Base-by-base conservation (phyloP, 352 stramenopile species). In the Pythium diclinum region DNA sequence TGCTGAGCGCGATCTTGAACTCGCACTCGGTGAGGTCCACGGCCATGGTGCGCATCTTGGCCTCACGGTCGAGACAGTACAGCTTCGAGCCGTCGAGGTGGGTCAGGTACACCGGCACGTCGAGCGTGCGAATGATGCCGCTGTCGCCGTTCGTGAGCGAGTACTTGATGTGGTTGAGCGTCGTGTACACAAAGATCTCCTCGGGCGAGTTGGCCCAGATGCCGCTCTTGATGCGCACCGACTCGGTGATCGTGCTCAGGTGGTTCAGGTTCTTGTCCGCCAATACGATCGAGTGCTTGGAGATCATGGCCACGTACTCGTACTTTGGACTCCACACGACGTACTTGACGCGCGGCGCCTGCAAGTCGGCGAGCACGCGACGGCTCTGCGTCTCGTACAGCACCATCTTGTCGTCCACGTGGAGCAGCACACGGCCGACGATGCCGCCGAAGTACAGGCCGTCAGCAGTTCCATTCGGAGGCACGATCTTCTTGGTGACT, bases 11-110 rank as follows among this genome's bases (percentile, higher is more conserved):
- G 63, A 99, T 90, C 88, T 99, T 99, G 81, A 99, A 99, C 56
- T 98, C 86, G 58, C 96, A 98, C 85, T 99, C 98, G 1, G 98
- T 99, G 17, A 98, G 92, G 68, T 99, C 97, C 56, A 99, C 97
- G 32, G 91, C 90, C 71, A 99, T 91, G 19, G 95, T 96, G 59
- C 95, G 87, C 73, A 97, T 94, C 76, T 98, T 98, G 40, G 90
- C 91, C 74, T 99, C 97, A 33, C 97, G 94, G 79, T 99, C 97
- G 13, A 99, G 85, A 57, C 95, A 98, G 74, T 95, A 92, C 25
- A 99, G 80, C 76, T 98, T 97, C 42, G 97, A 95, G 56, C 97
- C 96, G 30, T 97, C 85, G 19, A 98, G 74, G 65, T 97, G 91
- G 48, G 95, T 98, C 17, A 99, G 77, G 79, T 99, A 99, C 59